Evolutionary conservation across 192 early-diverging fungal genomes (phyloP).

Genomic region (Coemansia sp.): DNA sequence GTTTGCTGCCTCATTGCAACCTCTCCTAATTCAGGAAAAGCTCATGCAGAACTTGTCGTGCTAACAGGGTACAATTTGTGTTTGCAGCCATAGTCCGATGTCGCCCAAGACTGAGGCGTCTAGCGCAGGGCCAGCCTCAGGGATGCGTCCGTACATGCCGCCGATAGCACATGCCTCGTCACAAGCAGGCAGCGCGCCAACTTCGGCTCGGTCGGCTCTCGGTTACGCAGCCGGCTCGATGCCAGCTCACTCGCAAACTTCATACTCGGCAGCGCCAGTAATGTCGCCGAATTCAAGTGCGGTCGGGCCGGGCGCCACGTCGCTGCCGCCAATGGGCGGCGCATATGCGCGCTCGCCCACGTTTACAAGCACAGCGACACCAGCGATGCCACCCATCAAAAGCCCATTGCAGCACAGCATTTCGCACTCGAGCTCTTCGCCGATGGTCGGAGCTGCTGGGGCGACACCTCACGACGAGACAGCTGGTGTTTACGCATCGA

Average conservation of each 20-base stretch:
- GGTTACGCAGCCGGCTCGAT: slow-evolving; percentile 29
- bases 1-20: background rate
- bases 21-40: background rate
- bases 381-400: slow-evolving; percentile 35
- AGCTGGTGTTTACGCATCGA: background rate
- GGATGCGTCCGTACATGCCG: slow-evolving; percentile 31
- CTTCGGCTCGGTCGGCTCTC: slow-evolving; percentile 28
- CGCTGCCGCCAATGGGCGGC: slow-evolving; percentile 34
- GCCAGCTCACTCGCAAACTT: slow-evolving; percentile 40
- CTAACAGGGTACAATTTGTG: background rate
- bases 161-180: slow-evolving; percentile 45
- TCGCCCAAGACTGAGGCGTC: slow-evolving; percentile 48
- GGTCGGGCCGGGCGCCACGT: background rate
- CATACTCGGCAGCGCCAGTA: slow-evolving; percentile 11
- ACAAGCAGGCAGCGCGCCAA: slow-evolving; percentile 19
- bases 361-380: slow-evolving; percentile 25
- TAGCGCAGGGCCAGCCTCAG: slow-evolving; percentile 4
- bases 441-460: slow-evolving; percentile 8
- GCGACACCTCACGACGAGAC: slow-evolving; percentile 22
- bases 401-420: slow-evolving; percentile 9
- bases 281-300: slow-evolving; percentile 20
- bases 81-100: slow-evolving; percentile 33
- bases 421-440: slow-evolving; percentile 30
- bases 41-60: background rate
- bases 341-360: slow-evolving; percentile 46